Conservation (phyloP, 352 stramenopile genomes). For the Hyaloperonospora brassicae region DNA sequence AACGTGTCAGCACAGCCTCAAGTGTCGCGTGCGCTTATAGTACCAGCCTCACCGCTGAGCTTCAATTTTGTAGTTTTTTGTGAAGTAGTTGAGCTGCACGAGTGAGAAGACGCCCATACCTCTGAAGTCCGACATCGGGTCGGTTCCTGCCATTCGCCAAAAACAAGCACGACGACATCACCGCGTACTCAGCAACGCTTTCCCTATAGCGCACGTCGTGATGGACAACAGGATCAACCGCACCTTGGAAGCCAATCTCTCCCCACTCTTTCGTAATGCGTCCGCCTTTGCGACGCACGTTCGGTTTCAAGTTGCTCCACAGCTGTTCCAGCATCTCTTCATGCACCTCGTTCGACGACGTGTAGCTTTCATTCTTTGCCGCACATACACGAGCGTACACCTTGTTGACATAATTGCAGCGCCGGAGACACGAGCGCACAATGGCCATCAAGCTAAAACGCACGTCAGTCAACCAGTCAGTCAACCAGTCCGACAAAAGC, state of each 20-base stretch:
- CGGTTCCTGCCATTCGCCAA: slow-evolving; percentile 26
- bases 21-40: neutral
- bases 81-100: slow-evolving; percentile 70
- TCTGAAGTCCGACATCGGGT: slow-evolving; percentile 82
- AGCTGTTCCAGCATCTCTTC: slow-evolving; percentile 78
- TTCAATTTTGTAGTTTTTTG: slow-evolving; percentile 64
- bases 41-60: slow-evolving; percentile 38
- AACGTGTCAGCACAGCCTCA: neutral
- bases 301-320: slow-evolving; percentile 72
- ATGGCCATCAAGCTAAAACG: slow-evolving; percentile 49
- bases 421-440: slow-evolving; percentile 54
- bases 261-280: slow-evolving; percentile 84
- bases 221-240: neutral
- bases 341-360: slow-evolving; percentile 52
- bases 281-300: slow-evolving; percentile 60
- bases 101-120: slow-evolving; percentile 78
- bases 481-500: neutral
- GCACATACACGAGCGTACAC: slow-evolving; percentile 46
- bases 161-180: too few species aligned
- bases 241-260: slow-evolving; percentile 84
- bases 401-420: slow-evolving; percentile 70
- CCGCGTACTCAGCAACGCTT: too few species aligned
- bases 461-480: slow-evolving; percentile 1
- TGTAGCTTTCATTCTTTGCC: slow-evolving; percentile 63
- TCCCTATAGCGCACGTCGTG: too few species aligned